These are phyloP conservation scores for Saccharomyces pastorianus DNA, from an alignment of 1,139 yeast genomes.

Conservation along the genomic window DNA sequence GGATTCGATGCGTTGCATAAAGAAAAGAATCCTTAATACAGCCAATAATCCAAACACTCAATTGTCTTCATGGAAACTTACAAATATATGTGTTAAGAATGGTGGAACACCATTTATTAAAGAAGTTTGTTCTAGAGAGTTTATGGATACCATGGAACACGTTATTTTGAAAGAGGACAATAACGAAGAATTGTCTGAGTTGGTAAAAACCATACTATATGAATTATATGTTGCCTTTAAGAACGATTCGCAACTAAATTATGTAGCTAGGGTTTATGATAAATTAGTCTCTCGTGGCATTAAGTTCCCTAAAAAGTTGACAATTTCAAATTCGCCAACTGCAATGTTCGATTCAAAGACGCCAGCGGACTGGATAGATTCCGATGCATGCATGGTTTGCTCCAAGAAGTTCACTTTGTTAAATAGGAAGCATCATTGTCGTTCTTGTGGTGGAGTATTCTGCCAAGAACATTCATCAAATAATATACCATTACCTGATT, in stretches of 20 bases:
- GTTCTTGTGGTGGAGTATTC: slow-evolving; percentile 94
- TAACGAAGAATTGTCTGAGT: slow-evolving; percentile 47
- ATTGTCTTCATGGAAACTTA: slow-evolving; percentile 61
- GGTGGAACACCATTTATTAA: slow-evolving; percentile 80
- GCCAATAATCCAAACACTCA: slow-evolving; percentile 69
- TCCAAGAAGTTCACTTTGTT: slow-evolving; percentile 71
- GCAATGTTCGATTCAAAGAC: slow-evolving; percentile 73
- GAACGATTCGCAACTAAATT: slow-evolving; percentile 56
- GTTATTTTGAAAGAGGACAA: slow-evolving; percentile 32
- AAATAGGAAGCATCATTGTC: slow-evolving; percentile 90
- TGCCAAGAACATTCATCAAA: slow-evolving; percentile 78
- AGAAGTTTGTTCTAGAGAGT: slow-evolving; percentile 79
- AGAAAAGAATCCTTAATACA: slow-evolving; percentile 58
- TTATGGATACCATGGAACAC: slow-evolving; percentile 62
- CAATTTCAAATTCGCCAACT: slow-evolving; percentile 30
- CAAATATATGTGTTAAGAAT: slow-evolving; percentile 85
- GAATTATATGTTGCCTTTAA: slow-evolving; percentile 73
- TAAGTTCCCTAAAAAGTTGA: slow-evolving; percentile 49
- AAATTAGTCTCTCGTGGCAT: slow-evolving; percentile 56
- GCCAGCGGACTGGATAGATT: slow-evolving; percentile 97
- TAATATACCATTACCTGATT: slow-evolving; percentile 60
- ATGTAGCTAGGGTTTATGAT: slow-evolving; percentile 56
- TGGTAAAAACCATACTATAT: slow-evolving; percentile 58
- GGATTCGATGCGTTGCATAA: slow-evolving; percentile 76
- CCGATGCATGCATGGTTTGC: slow-evolving; percentile 92